These are phyloP conservation scores for Phytophthora pini DNA, from an alignment of 352 stramenopile species.

Conservation along the genomic window DNA sequence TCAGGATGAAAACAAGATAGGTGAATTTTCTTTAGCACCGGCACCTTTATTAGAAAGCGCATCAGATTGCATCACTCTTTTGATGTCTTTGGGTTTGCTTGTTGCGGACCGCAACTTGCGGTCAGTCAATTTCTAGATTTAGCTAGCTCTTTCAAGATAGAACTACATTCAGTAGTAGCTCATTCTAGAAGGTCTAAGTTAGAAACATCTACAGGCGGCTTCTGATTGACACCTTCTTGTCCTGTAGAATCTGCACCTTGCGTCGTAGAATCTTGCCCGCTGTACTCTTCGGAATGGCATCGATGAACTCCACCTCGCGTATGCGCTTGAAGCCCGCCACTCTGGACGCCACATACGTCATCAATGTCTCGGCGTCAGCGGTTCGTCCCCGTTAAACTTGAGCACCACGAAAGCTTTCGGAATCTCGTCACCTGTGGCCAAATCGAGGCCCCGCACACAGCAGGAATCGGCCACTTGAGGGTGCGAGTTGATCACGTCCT, in stretches of 20 bases:
- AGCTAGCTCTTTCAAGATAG: too few species aligned
- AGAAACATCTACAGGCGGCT: conserved; percentile 16
- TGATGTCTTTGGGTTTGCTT: too few species aligned
- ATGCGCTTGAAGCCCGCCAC: conserved; percentile 90
- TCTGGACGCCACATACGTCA: conserved; percentile 79
- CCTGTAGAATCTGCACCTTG: conserved; percentile 65
- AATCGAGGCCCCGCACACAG: conserved; percentile 64
- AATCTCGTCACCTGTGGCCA: conserved; percentile 79
- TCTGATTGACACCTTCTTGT: conserved; percentile 29
- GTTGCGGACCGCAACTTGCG: too few species aligned
- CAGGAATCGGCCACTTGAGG: conserved; percentile 79
- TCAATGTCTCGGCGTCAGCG: conserved; percentile 27
- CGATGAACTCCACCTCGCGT: conserved; percentile 84
- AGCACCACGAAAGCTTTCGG: conserved; percentile 91
- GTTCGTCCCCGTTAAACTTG: conserved; percentile 38
- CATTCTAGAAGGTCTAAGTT: too few species aligned
- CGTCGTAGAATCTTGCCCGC: conserved; percentile 91
- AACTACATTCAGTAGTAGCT: too few species aligned
- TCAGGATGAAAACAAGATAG: too few species aligned
- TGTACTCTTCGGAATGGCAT: conserved; percentile 87
- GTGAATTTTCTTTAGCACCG: too few species aligned
- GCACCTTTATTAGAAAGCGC: too few species aligned
- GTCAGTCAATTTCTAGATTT: too few species aligned
- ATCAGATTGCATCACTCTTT: too few species aligned
- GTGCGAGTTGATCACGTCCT: conserved; percentile 89